These are phyloP conservation scores for Casuarina glauca DNA, from an alignment of 306 rosid species.

Conservation along the genomic window DNA sequence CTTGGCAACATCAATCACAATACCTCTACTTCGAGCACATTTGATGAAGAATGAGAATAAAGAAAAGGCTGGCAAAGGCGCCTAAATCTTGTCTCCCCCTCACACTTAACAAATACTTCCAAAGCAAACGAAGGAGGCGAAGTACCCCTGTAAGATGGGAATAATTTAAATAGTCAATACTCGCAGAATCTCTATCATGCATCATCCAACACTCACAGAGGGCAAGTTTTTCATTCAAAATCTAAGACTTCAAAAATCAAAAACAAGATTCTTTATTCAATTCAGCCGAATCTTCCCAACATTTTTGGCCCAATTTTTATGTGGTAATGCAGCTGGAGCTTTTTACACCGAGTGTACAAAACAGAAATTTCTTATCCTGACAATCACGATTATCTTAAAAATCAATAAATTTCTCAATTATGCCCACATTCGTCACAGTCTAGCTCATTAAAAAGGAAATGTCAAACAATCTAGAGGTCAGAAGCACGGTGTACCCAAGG, in stretches of 20 bases:
- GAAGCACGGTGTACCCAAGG: constrained; percentile 56
- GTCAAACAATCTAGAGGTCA: background rate
- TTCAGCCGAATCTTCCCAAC: background rate
- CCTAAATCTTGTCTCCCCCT: constrained; percentile 98
- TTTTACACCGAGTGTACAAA: background rate
- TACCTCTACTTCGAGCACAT: constrained; percentile 99
- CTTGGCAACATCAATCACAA: constrained; percentile 21
- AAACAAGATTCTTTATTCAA: background rate
- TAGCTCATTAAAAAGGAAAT: background rate
- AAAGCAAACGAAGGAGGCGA: constrained; percentile 98
- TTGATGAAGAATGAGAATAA: constrained; percentile 95
- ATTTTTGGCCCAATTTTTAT: background rate
- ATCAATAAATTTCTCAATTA: background rate
- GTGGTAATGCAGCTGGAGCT: background rate
- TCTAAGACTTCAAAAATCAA: background rate
- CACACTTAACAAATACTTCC: constrained; percentile 96
- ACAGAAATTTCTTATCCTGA: background rate
- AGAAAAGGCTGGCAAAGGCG: constrained; percentile 97
- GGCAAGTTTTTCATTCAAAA: background rate
- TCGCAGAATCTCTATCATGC: constrained; percentile 19
- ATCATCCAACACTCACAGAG: background rate
- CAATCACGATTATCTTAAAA: background rate
- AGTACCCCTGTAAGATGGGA: constrained; percentile 65
- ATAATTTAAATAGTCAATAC: constrained; percentile 17
- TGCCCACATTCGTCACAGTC: background rate